Base-by-base conservation (phyloP, 805 yeast species). In the Clavispora asparagi region DNA sequence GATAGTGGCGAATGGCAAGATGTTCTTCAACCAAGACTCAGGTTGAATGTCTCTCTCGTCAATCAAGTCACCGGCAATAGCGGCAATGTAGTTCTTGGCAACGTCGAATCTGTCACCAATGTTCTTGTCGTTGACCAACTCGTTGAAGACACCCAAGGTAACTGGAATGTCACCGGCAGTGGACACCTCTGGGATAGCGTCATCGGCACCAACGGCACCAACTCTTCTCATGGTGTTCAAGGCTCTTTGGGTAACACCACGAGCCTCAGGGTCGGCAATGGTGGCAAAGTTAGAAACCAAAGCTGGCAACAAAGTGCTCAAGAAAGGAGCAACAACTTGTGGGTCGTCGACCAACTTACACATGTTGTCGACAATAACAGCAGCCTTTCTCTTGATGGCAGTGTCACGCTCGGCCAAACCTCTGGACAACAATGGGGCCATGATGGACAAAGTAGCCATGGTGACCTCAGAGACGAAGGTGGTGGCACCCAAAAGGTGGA, bases 341-440 rank as follows among this genome's bases (percentile, higher is more conserved):
- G 99, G 99, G 73, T 94, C 99, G 72, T 94, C 99, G 79, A 94
- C 99, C 76, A 94, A 88, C 79, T 94, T 94, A 87, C 99, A 94
- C 99, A 94, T 94, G 96, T 94, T 94, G 76, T 94, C 99, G 67
- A 92, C 87, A 76, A 94, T 94, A 71, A 94, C 99, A 62, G 99
- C 99, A 68, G 98, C 86, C 82, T 94, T 94, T 83, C 99, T 91
- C 87, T 94, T 94, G 82, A 94, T 94, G 63, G 97, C 81, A 61
- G 99, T 94, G 68, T 94, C 99, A 83, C 99, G 94, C 82, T 94
- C 99, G 68, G 95, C 95, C 71, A 94, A 83, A 92, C 99, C 99
- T 87, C 99, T 92, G 62, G 96, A 83, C 73, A 94, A 83, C 70
- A 94, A 82, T 71, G 99, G 99, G 60, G 90, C 97, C 99, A 94